Evolutionary conservation across 148 eudicot species (phyloP).

Genomic region (Rhododendron henanense): DNA sequence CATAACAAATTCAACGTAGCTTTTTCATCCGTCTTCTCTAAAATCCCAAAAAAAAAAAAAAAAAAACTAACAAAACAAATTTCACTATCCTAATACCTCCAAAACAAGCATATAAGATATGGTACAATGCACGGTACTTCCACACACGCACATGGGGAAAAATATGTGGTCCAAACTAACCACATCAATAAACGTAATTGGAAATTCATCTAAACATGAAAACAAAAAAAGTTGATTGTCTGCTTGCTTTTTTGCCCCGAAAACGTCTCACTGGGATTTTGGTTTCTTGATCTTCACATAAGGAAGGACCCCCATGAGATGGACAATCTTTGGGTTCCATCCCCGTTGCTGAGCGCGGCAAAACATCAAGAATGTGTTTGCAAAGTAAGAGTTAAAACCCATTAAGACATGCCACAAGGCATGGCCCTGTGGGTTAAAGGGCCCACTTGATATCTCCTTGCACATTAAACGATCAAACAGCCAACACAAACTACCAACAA

Average conservation of each 20-base stretch:
- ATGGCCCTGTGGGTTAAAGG: conserved; percentile 86
- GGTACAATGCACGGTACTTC: not conserved
- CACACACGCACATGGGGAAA: not conserved
- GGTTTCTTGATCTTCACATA: conserved; percentile 81
- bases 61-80: not conserved
- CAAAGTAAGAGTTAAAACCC: conserved; percentile 85
- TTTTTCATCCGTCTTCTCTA: not conserved
- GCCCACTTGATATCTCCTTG: conserved; percentile 53
- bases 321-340: conserved; percentile 67
- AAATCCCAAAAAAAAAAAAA: not conserved
- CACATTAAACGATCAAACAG: conserved; percentile 66
- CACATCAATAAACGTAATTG: not conserved
- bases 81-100: not conserved
- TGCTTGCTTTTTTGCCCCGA: not conserved
- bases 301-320: conserved; percentile 60
- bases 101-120: conserved; percentile 4
- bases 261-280: conserved; percentile 53
- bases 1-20: not conserved
- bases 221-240: not conserved
- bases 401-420: conserved; percentile 85
- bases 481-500: conserved; percentile 68
- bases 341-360: conserved; percentile 86
- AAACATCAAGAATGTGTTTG: conserved; percentile 88
- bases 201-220: not conserved
- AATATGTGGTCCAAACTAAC: not conserved